Percentiles rank a stretch among this genome's conserved stretches.
Conservation (phyloP, 768 basidiomycete species). For the Lactarius hengduanensis region DNA sequence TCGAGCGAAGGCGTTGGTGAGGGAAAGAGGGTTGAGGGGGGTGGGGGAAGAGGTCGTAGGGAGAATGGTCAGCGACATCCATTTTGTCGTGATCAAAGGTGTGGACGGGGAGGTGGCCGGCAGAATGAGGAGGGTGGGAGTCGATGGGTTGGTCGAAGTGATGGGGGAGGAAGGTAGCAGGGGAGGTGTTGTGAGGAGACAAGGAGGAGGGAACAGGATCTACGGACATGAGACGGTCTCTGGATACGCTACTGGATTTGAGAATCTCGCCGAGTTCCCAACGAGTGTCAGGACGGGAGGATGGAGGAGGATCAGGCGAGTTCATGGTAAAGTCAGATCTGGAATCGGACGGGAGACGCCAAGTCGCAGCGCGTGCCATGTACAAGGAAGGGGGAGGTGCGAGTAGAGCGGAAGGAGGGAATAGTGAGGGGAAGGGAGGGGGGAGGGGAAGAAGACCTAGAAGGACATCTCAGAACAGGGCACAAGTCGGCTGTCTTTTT, state of each 20-base stretch:
- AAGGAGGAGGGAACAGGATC: slow-evolving; percentile 46
- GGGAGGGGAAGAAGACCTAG: slow-evolving; percentile 18
- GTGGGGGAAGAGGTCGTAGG: slow-evolving; percentile 64
- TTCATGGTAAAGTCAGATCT: slow-evolving; percentile 27
- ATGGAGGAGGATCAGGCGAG: slow-evolving; percentile 37
- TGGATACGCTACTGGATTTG: slow-evolving; percentile 39
- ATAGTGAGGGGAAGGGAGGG: slow-evolving; percentile 4
- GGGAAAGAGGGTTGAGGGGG: slow-evolving; percentile 43
- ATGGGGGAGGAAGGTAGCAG: slow-evolving; percentile 50
- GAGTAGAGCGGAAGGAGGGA: slow-evolving; percentile 18
- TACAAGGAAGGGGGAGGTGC: not conserved
- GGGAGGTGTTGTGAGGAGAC: slow-evolving; percentile 49
- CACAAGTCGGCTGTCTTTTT: slow-evolving; percentile 27
- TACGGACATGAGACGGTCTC: slow-evolving; percentile 40
- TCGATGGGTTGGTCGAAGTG: slow-evolving; percentile 36
- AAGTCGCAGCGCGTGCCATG: slow-evolving; percentile 28
- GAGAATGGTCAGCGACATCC: slow-evolving; percentile 55
- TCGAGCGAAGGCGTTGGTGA: slow-evolving; percentile 65
- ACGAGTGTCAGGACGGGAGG: slow-evolving; percentile 38
- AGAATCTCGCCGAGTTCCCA: slow-evolving; percentile 49
- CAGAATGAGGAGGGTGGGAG: slow-evolving; percentile 39
- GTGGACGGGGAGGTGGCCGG: slow-evolving; percentile 38
- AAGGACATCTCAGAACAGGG: slow-evolving; percentile 20
- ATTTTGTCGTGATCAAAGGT: slow-evolving; percentile 53
- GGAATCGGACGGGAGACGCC: slow-evolving; percentile 30